Base-by-base conservation (phyloP, 1,284 basidiomycete genomes). In the Malassezia cuniculi region DNA sequence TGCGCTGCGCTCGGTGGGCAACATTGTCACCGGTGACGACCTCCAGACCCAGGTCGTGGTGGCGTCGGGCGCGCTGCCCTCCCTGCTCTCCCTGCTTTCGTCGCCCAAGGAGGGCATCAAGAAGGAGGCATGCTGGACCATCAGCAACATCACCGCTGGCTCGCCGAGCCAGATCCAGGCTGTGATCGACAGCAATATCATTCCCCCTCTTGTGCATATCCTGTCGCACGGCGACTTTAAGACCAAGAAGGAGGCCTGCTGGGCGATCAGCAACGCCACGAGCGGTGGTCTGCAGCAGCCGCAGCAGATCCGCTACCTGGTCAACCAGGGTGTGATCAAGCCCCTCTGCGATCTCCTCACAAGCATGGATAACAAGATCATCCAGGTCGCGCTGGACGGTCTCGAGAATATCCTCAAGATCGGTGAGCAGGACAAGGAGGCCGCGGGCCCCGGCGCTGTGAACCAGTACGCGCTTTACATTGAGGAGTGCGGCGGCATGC, bases 361-460 rank as follows among this genome's bases (percentile, higher is more conserved):
- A 31, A 89, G 86, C 73, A 89, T 95, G 84, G 93, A 99, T 73
- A 97, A 97, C 78, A 97, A 97, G 74, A 94, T 97, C 62, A 99
- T 99, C 59, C 93, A 97, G 72, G 86, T 93, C 16, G 74, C 75
- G n/a, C 78, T 99, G 30, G 90, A 99, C 68, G 93, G 93, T 41
- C 76, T 99, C 35, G 93, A 99, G 71, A 99, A 99, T 71, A 89
- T 97, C 57, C 74, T 99, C 57, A 95, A 94, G 73, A 84, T 99
- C 50, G 93, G 93, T 33, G 90, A 99, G 72, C 79, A 83, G 68
- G 93, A 99, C 71, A 94, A 83, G 72, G 76, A 81, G 59, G 76
- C 80, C 26, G 76, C 75, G 19, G 85, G 85, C 16, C 80, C 82
- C 29, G 84, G 85, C 33, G 82, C 78, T 10, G 75, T 79, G 35